Evolutionary conservation across 495 filamentous ascomycete genomes (phyloP), one percentile per base, ranked within the genome.

Genomic region (Thozetella sp.): DNA sequence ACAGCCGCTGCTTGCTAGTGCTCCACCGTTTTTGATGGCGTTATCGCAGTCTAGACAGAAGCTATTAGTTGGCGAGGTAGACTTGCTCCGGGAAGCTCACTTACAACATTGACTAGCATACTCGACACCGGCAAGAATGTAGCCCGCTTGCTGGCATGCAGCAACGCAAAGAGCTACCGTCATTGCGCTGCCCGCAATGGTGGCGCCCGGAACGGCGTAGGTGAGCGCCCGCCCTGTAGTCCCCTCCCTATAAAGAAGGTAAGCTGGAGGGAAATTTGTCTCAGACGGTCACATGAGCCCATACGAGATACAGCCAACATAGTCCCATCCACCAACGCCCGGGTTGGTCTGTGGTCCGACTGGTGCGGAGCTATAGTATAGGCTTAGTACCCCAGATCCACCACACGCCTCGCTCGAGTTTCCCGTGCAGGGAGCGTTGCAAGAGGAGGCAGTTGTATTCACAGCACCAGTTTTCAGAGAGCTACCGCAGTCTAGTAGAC

Each of bases 51-150:
- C 71, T 72, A 40, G 9, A 4, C 25, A 11, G 2, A 22, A 22
- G 53, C 57, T 43, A 66, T 54, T 2, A 25, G 54, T 51, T 51
- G 40, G 22, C 2, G 9, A n/a, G 11, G 10, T 2, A 12, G n/a
- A 20, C 50, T 26, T 15, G 24, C 45, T 15, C 34, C 19, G 25
- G 9, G 20, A 26, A 11, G 59, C n/a, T 34, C 13, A 67, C 72
- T 59, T 63, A 72, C 70, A 89, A 72, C 87, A 89, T 69, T 93
- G 84, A 27, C 79, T 81, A 26, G 77, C 81, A 61, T 85, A 89
- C 63, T 91, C 83, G 3, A 86, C 77, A 53, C 89, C 89, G 56
- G 82, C 82, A 60, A 83, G 83, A 61, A 55, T 77, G 67, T 75
- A 86, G 59, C 72, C 72, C 23, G 65, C 61, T 30, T 63, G 53